phyloP scores from a whole-genome alignment of 768 basidiomycete genomes.

The Boletales sp. region DNA sequence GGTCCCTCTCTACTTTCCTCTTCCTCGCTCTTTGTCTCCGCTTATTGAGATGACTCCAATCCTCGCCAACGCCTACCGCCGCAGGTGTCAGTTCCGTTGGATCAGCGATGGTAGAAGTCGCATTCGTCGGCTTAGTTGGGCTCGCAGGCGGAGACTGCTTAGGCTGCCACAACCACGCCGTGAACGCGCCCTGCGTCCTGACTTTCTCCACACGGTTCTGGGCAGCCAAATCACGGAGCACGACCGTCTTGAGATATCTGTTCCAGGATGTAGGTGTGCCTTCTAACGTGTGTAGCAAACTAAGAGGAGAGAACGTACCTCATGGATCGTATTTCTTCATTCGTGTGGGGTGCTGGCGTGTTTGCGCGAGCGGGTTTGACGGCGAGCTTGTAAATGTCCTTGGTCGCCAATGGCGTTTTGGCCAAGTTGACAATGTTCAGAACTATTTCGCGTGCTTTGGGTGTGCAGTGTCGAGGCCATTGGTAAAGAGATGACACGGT shows the following conservation, averaged over 20 bases:
- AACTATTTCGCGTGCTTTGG: slow-evolving; percentile 17
- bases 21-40: slow-evolving; percentile 46
- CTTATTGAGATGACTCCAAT: slow-evolving; percentile 56
- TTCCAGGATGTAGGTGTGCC: not conserved
- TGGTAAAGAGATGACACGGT: slow-evolving; percentile 15
- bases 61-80: slow-evolving; percentile 35
- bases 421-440: slow-evolving; percentile 21
- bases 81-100: slow-evolving; percentile 17
- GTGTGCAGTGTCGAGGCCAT: slow-evolving; percentile 22
- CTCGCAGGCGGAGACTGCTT: slow-evolving; percentile 1
- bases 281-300: not conserved
- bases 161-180: slow-evolving; percentile 41
- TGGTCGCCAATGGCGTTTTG: slow-evolving; percentile 22
- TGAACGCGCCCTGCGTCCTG: slow-evolving; percentile 29
- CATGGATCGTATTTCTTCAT: slow-evolving; percentile 54
- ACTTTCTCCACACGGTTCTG: slow-evolving; percentile 42
- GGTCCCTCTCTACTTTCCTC: slow-evolving; percentile 42
- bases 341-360: slow-evolving; percentile 36
- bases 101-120: not conserved
- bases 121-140: not conserved
- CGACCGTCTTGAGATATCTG: slow-evolving; percentile 53
- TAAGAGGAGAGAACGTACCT: slow-evolving; percentile 31
- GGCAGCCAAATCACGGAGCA: slow-evolving; percentile 46
- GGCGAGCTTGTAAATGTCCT: slow-evolving; percentile 24
- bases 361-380: slow-evolving; percentile 8